Evolutionary conservation across 179 eudicot genomes (phyloP).

Genomic region (Beta corolliflora): DNA sequence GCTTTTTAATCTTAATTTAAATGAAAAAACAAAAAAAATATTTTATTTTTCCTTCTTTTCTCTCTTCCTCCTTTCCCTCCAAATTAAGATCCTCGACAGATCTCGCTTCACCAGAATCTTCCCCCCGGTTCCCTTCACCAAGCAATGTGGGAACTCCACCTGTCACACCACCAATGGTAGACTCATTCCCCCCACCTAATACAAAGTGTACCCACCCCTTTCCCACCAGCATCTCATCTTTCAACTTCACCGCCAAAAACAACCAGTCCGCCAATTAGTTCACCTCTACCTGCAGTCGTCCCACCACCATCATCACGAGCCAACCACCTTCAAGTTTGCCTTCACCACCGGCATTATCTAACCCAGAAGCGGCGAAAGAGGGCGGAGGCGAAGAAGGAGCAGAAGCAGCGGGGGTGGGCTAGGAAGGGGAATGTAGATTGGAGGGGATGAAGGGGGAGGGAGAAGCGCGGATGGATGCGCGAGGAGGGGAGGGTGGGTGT

Average conservation of each 20-base stretch:
- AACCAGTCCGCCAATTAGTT: constrained; percentile 20
- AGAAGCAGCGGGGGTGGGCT: too few species aligned
- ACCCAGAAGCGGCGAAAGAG: background rate
- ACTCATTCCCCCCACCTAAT: constrained; percentile 39
- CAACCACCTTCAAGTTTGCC: constrained; percentile 24
- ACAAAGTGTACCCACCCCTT: constrained; percentile 34
- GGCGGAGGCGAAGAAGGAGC: too few species aligned
- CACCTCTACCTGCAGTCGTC: constrained; percentile 26
- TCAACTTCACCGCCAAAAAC: constrained; percentile 24
- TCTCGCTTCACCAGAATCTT: constrained; percentile 29
- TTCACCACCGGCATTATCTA: constrained; percentile 34
- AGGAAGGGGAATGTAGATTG: too few species aligned
- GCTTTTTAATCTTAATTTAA: too few species aligned
- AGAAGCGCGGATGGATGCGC: too few species aligned
- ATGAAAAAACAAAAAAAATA: too few species aligned
- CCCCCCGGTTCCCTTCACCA: constrained; percentile 31
- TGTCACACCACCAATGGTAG: constrained; percentile 36
- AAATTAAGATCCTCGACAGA: too few species aligned
- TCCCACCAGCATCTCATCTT: constrained; percentile 21
- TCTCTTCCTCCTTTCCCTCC: too few species aligned
- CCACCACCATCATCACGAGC: constrained; percentile 34
- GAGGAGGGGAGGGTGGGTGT: too few species aligned
- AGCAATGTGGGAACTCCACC: constrained; percentile 29
- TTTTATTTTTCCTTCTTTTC: too few species aligned
- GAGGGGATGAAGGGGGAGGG: too few species aligned